A percentile compares a stretch with the other conserved stretches of the same genome.
phyloP scores from a whole-genome alignment of 768 basidiomycete species.

The Suillus tomentosus region DNA sequence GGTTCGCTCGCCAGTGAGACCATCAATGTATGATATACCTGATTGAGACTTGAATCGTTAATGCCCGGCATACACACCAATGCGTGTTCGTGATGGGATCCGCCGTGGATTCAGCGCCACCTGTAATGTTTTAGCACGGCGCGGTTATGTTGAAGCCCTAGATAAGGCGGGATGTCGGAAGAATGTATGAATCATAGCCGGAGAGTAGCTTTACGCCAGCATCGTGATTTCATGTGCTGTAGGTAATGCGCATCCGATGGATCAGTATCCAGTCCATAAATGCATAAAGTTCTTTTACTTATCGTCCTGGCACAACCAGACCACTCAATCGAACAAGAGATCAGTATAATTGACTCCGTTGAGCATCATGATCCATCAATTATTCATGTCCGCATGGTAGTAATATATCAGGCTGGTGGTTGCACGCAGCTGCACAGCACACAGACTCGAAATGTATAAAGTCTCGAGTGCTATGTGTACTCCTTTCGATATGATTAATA shows the following conservation, averaged over 20 bases:
- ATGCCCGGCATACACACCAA: constrained; percentile 1
- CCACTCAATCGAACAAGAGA: not conserved
- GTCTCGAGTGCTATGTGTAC: not conserved
- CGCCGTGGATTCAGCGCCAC: not conserved
- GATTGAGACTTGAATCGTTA: not conserved
- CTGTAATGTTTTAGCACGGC: not conserved
- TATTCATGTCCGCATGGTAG: constrained; percentile 6
- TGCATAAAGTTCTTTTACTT: not conserved
- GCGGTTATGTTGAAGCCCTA: not conserved
- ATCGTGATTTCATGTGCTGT: not conserved
- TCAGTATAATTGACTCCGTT: not conserved
- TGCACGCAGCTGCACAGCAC: not conserved
- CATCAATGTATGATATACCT: not conserved
- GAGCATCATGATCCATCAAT: not conserved
- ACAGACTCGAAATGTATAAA: not conserved
- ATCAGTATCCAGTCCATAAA: not conserved
- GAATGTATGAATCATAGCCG: not conserved
- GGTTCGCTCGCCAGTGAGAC: not conserved
- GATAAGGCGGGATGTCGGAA: not conserved
- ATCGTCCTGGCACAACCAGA: not conserved
- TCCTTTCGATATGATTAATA: not conserved
- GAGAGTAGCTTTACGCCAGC: not conserved
- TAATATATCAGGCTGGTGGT: not conserved
- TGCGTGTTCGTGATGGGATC: constrained; percentile 2
- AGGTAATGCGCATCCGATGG: not conserved